These are phyloP conservation scores for Panicum hallii DNA, from an alignment of 202 grass and related monocot species.

Conservation along the genomic window DNA sequence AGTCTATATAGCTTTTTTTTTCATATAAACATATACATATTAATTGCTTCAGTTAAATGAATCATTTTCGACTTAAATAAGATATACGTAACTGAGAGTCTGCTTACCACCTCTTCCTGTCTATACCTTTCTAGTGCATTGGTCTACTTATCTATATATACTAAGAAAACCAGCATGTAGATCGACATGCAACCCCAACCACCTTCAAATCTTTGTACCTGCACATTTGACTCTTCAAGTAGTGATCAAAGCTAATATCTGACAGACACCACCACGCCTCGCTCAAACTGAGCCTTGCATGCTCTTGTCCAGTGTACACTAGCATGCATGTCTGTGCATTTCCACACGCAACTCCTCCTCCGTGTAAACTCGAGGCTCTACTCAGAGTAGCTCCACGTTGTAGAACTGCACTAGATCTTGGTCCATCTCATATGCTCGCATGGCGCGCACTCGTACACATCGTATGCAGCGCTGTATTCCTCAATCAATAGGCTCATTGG, in stretches of 20 bases:
- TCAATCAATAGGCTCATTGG: conserved; percentile 35
- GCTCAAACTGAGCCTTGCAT: conserved; percentile 22
- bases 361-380: conserved; percentile 39
- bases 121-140: background rate
- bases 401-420: conserved; percentile 14
- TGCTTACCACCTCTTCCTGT: background rate
- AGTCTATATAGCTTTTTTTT: background rate
- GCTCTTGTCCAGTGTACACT: conserved; percentile 50
- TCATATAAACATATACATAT: background rate
- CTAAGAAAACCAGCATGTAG: conserved; percentile 1
- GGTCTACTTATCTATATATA: background rate
- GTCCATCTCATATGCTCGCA: conserved; percentile 52
- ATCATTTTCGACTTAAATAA: background rate
- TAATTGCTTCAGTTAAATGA: background rate
- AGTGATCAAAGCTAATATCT: conserved; percentile 47
- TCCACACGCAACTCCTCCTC: conserved; percentile 36
- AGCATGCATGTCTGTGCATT: conserved; percentile 43
- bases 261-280: conserved; percentile 33
- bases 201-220: conserved; percentile 25
- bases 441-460: conserved; percentile 15
- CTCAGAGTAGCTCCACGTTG: conserved; percentile 40
- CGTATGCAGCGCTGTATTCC: background rate
- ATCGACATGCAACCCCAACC: conserved; percentile 16
- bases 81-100: background rate
- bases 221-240: conserved; percentile 45